Evolutionary conservation across 345 rosid species (phyloP), one percentile per base, ranked within the genome.

Genomic region (Citrus reticulata): DNA sequence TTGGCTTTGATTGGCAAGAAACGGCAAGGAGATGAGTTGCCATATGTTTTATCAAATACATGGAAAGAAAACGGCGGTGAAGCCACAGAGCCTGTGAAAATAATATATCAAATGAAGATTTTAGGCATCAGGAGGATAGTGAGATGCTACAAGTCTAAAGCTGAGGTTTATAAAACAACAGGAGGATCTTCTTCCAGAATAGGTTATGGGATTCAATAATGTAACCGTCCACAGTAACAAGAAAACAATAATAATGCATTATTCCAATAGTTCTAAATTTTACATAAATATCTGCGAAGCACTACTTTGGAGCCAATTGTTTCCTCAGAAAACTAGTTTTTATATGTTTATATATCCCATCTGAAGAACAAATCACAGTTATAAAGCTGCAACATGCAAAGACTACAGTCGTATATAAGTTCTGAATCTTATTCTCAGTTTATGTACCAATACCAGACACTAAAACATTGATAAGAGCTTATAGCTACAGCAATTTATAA

Each of bases 1-100:
- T 73, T 58, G 63, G 71, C 67, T 83, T 59, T 1, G 72, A 75
- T 51, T 65, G 79, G 83, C 58, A 29, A 32, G 83, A 57, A 25
- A 19, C 30, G 29, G 65, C 76, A 74, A 51, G 62, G 37, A 30
- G 55, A 37, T 74, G 68, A 78, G 63, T 58, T 25, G 74, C 68
- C 40, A 91, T 82, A 87, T 87, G 79, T 81, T 81, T 74, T 37
- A 92, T 79, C 91, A 91, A 89, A 70, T 72, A 80, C 11, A 85
- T 80, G 72, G 93, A 88, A 69, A 95, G 93, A 82, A 90, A 95
- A 24, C 97, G 90, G 4, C 97, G 91, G 78, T 96, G 91, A 73
- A 93, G 91, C 97, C 97, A 95, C 64, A 91, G 81, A 60, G 94
- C 97, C 96, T 95, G 91, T 34, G 55, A 81, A 69, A 72, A 9